Conservation (phyloP, 2,329 filamentous ascomycete genomes). For the Nemania serpens region DNA sequence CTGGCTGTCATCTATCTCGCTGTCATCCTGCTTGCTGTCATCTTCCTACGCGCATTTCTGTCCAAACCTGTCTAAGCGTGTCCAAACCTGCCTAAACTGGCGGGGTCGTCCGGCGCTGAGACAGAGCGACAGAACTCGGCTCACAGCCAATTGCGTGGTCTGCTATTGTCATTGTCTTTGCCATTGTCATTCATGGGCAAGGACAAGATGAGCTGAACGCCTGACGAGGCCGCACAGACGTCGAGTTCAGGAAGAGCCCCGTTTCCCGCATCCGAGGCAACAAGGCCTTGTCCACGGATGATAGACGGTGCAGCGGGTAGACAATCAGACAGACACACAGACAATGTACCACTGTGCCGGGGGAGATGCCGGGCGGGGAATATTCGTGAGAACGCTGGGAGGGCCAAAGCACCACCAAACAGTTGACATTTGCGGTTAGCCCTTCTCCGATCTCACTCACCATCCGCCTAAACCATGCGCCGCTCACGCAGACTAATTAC, state of each 20-base stretch:
- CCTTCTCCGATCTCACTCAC: conserved; percentile 36
- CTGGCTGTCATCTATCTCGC: not conserved
- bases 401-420: conserved; percentile 24
- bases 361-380: conserved; percentile 30
- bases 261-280: conserved; percentile 37
- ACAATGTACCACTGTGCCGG: conserved; percentile 32
- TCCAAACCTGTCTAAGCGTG: not conserved
- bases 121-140: conserved; percentile 24
- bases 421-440: conserved; percentile 38
- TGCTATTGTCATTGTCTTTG: conserved; percentile 22
- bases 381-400: conserved; percentile 21
- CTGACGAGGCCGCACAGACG: conserved; percentile 41
- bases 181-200: not conserved
- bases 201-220: conserved; percentile 25
- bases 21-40: conserved; percentile 9
- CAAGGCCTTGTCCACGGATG: conserved; percentile 30
- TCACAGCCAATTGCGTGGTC: conserved; percentile 34
- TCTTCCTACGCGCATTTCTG: conserved; percentile 23
- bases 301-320: conserved; percentile 16
- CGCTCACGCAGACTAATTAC: conserved; percentile 22
- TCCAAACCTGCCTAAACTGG: not conserved
- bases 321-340: conserved; percentile 17
- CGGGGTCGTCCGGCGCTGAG: conserved; percentile 17
- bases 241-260: conserved; percentile 38
- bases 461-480: conserved; percentile 22